phyloP scores from a whole-genome alignment of 2,329 filamentous ascomycete species.

The Calonectria pauciramosa region DNA sequence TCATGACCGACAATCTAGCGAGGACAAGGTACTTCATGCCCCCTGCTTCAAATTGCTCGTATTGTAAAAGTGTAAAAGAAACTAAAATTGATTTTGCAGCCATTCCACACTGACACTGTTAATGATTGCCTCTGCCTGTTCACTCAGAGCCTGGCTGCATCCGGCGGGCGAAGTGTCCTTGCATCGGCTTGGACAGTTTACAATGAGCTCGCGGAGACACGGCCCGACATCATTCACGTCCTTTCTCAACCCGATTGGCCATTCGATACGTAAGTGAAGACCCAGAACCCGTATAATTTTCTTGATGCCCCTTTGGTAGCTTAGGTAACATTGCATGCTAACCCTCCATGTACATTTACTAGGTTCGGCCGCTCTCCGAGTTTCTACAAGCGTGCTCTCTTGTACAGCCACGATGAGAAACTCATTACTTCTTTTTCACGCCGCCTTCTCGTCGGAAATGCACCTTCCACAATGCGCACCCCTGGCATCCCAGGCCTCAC shows the following conservation, averaged over 20 bases:
- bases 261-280: conserved; percentile 15
- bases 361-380: conserved; percentile 10
- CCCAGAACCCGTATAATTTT: not conserved
- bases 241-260: conserved; percentile 54
- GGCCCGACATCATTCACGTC: conserved; percentile 70
- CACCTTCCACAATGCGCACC: not conserved
- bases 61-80: too few relatives aligned
- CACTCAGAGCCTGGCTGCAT: conserved; percentile 62
- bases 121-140: conserved; percentile 45
- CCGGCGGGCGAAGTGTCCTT: conserved; percentile 67
- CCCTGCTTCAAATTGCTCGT: too few relatives aligned
- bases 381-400: conserved; percentile 13
- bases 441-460: conserved; percentile 14
- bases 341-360: not conserved
- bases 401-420: conserved; percentile 14
- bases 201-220: conserved; percentile 68
- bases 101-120: conserved; percentile 67
- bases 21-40: not conserved
- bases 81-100: conserved; percentile 51
- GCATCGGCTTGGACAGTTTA: conserved; percentile 70
- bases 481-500: conserved; percentile 64
- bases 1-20: not conserved
- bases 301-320: not conserved
- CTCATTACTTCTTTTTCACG: conserved; percentile 5
- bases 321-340: not conserved